Evolutionary conservation across 495 filamentous ascomycete species (phyloP), one percentile per base, ranked within the genome.

Genomic region (Clohesyomyces aquaticus): DNA sequence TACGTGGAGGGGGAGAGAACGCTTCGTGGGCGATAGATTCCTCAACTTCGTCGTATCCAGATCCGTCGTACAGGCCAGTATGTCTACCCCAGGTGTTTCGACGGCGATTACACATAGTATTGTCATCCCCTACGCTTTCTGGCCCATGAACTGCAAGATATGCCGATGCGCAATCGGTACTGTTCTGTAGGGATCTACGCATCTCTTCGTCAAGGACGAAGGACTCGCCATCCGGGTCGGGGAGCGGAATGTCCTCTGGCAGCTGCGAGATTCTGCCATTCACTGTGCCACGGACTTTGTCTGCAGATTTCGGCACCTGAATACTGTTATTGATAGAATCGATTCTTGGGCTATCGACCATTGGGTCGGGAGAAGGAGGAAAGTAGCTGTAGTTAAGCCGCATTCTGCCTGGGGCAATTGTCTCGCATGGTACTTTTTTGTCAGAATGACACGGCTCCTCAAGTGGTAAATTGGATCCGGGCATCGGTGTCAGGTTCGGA

Each of bases 61-160:
- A 55, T 3, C 59, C 59, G 48, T 63, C 59, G 25, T 63, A 63
- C 16, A 63, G 51, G 8, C 59, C 59, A 21, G 49, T 55, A 26
- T 63, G 28, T 22, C 51, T 10, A 48, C 59, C 26, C 59, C 59
- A 63, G n/a, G 38, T 55, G 51, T 50, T 63, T 29, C 26, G 51
- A 42, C 51, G 58, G 25, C 48, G 58, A 10, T 54, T 18, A 3
- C 26, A 16, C 6, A 9, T 18, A 43, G 18, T 11, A 3, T 61
- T 6, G 47, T 29, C 35, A 18, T 28, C 4, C 12, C 23, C n/a
- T 8, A 29, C 14, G 12, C 2, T 45, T 3, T n/a, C 29, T 18
- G 3, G 26, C 45, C 51, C 29, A 2, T 47, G 3, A 26, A 46
- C 22, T 2, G 59, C 59, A 18, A 63, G 59, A 41, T 63, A 63